phyloP scores from a whole-genome alignment of 345 rosid species.

The Noccaea bulbosa region DNA sequence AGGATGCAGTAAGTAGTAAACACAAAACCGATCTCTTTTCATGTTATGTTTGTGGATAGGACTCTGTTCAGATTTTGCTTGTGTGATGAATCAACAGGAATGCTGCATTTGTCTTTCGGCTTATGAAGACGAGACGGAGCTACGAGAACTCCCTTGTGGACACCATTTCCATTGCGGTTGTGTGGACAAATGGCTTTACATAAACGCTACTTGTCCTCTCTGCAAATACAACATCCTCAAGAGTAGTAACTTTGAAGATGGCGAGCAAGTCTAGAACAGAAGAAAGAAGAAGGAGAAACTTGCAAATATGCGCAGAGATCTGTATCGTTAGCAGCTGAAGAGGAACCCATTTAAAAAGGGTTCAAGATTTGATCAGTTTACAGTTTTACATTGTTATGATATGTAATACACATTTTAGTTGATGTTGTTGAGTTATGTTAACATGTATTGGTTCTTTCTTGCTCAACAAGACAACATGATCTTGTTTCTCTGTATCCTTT shows the following conservation, averaged over 20 bases:
- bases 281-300: slow-evolving; percentile 6
- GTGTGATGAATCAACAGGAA: slow-evolving; percentile 58
- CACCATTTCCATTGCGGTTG: slow-evolving; percentile 94
- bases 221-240: slow-evolving; percentile 95
- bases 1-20: slow-evolving; percentile 71
- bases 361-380: slow-evolving; percentile 12
- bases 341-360: slow-evolving; percentile 27
- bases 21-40: not conserved
- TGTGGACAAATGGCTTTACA: slow-evolving; percentile 89
- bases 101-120: slow-evolving; percentile 93
- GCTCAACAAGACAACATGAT: slow-evolving; percentile 22
- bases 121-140: slow-evolving; percentile 87
- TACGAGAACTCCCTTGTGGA: slow-evolving; percentile 89
- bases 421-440: not conserved
- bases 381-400: slow-evolving; percentile 26
- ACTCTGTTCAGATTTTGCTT: slow-evolving; percentile 15
- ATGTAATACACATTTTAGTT: slow-evolving; percentile 31
- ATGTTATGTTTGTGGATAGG: not conserved
- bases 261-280: slow-evolving; percentile 64
- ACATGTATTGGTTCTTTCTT: slow-evolving; percentile 24
- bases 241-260: slow-evolving; percentile 58
- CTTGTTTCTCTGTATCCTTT: not conserved
- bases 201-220: slow-evolving; percentile 95
- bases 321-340: slow-evolving; percentile 27
- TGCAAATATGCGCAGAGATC: slow-evolving; percentile 29